These are phyloP conservation scores for Vitis hybrid DNA, from an alignment of 177 flowering plant species.

Conservation along the genomic window DNA sequence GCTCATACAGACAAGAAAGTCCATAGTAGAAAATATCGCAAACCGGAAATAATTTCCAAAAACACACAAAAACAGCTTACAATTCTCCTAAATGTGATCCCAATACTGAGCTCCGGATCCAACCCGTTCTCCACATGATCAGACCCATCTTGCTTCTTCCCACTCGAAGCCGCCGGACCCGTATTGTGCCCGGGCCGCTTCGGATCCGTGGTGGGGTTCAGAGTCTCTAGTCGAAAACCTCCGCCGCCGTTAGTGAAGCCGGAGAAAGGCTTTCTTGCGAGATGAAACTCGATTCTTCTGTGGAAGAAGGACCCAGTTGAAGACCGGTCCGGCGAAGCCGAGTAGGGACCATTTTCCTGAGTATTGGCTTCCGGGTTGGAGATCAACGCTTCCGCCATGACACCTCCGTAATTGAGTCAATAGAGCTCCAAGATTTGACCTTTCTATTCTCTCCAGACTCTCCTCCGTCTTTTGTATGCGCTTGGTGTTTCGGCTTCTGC, in stretches of 20 bases:
- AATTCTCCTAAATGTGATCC: constrained; percentile 63
- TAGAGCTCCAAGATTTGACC: too few species aligned
- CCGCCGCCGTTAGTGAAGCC: constrained; percentile 31
- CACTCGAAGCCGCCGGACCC: constrained; percentile 8
- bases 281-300: constrained; percentile 64
- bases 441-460: too few species aligned
- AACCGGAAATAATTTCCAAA: too few species aligned
- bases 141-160: constrained; percentile 38
- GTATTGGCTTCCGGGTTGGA: constrained; percentile 6
- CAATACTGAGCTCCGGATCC: constrained; percentile 73
- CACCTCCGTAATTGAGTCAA: too few species aligned
- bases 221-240: constrained; percentile 65
- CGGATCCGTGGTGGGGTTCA: constrained; percentile 49
- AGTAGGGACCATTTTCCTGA: constrained; percentile 1
- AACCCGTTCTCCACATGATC: constrained; percentile 45
- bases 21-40: too few species aligned
- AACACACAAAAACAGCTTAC: constrained; percentile 40
- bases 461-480: too few species aligned
- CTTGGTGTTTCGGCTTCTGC: constrained; percentile 19
- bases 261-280: constrained; percentile 48
- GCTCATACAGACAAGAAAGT: too few species aligned
- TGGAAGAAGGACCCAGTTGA: constrained; percentile 20
- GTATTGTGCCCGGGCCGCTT: constrained; percentile 6
- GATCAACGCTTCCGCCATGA: constrained; percentile 2
- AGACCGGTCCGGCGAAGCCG: constrained; percentile 4